These are phyloP conservation scores for Monotropa hypopitys DNA, from an alignment of 179 eudicot genomes.

Conservation along the genomic window DNA sequence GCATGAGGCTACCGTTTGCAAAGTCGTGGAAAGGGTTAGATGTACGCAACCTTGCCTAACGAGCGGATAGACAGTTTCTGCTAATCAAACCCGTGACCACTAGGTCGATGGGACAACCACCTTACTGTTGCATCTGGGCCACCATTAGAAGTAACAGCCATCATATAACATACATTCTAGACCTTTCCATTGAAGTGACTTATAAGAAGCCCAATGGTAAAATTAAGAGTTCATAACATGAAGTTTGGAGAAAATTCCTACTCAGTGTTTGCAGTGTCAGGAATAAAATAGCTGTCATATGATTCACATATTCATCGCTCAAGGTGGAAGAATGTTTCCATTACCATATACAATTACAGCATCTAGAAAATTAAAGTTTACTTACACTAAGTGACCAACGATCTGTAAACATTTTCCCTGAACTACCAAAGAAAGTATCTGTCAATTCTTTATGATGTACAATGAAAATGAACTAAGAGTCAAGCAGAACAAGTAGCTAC, in stretches of 20 bases:
- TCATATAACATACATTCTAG: not conserved
- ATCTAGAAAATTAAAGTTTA: not conserved
- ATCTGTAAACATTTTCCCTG: not conserved
- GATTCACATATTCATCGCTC: not conserved
- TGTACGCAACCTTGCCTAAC: too few species aligned
- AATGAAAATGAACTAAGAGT: not conserved
- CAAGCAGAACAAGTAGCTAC: not conserved
- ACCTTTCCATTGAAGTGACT: not conserved
- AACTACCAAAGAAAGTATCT: not conserved
- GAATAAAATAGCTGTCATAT: not conserved
- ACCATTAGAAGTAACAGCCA: not conserved
- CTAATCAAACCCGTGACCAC: too few species aligned
- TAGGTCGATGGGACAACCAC: too few species aligned
- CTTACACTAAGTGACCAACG: not conserved
- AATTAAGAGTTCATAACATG: not conserved
- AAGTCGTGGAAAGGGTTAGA: not conserved
- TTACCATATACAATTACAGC: not conserved
- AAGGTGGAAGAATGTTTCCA: not conserved
- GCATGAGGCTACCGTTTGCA: too few species aligned
- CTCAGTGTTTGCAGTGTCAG: not conserved
- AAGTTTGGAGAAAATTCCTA: not conserved
- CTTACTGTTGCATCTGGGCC: not conserved
- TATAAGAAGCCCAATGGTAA: not conserved
- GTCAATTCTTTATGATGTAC: not conserved
- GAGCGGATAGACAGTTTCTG: not conserved